Conservation (phyloP, 1,139 yeast species). For the Protomyces gravidus region DNA sequence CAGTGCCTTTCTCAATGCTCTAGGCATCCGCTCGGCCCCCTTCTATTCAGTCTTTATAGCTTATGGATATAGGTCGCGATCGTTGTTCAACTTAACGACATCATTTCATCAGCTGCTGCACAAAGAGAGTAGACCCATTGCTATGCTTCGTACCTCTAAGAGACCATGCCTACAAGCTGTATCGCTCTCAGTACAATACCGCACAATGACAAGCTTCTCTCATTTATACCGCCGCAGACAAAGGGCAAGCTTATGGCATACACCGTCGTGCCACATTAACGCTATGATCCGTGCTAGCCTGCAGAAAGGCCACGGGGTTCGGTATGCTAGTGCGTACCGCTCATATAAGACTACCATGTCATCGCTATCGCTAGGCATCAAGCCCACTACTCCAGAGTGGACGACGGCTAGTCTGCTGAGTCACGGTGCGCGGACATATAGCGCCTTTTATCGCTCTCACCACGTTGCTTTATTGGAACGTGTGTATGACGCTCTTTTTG, state of each 20-base stretch:
- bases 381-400: too few species aligned
- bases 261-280: neutral
- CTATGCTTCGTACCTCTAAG: too few species aligned
- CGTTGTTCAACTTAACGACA: too few species aligned
- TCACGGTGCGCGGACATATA: neutral
- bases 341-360: neutral
- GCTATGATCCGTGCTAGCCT: neutral
- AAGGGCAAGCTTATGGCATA: neutral
- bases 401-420: neutral
- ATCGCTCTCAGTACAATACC: too few species aligned
- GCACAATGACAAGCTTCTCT: neutral
- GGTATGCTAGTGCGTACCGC: neutral
- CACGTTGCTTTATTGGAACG: neutral
- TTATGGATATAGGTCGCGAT: neutral
- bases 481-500: neutral
- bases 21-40: conserved; percentile 1
- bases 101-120: too few species aligned
- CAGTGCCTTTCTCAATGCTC: conserved; percentile 21
- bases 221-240: neutral
- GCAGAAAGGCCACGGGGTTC: neutral
- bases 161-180: too few species aligned
- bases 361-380: too few species aligned
- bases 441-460: conserved; percentile 7
- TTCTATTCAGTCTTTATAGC: neutral
- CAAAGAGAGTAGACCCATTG: too few species aligned